Evolutionary conservation across 2,329 filamentous ascomycete species (phyloP), one percentile per base, ranked within the genome.

Genomic region (Xylaria sp.): DNA sequence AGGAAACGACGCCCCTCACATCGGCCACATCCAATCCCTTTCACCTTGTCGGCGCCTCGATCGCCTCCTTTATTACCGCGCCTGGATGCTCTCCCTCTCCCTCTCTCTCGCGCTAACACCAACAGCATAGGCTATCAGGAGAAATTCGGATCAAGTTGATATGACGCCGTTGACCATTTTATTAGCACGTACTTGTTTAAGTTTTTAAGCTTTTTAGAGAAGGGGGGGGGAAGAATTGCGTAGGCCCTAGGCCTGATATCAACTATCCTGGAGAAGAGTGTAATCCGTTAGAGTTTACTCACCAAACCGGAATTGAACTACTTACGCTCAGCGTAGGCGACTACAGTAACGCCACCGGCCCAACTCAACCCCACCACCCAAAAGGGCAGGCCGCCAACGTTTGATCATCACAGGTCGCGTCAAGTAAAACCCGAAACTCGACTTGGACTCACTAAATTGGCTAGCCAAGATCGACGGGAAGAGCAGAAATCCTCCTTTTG

Each of bases 371-470:
- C 43, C 27, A 52, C 47, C 41, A 49, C 60, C 59, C 47, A 58
- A 70, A 71, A 58, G 52, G 63, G 62, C 55, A 69, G 63, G 65
- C 60, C 62, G 64, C 58, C 62, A 47, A 43, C 61, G 71, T 72
- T 73, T 72, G 71, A 72, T 75, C 67, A 56, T 62, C 70, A 63
- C 68, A 61, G 64, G 63, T 63, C 70, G 68, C 73, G 72, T 68
- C 64, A 71, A 70, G 65, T 69, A 68, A 75, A 75, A 75, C 72
- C 63, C 62, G 62, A 70, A 70, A 71, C 66, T 51, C 53, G 49
- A 51, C 47, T 38, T 55, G 57, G 35, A 61, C 49, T 61, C 43
- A 55, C 60, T 46, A 33, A 59, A 25, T 40, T 43, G n/a, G 27
- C 44, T 21, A 23, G 29, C 35, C 11, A 27, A 33, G 17, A 19